Percentiles rank a stretch among this genome's conserved stretches.
These are phyloP conservation scores for Guyanaporus albipodus DNA, from an alignment of 768 basidiomycete species.

Conservation along the genomic window DNA sequence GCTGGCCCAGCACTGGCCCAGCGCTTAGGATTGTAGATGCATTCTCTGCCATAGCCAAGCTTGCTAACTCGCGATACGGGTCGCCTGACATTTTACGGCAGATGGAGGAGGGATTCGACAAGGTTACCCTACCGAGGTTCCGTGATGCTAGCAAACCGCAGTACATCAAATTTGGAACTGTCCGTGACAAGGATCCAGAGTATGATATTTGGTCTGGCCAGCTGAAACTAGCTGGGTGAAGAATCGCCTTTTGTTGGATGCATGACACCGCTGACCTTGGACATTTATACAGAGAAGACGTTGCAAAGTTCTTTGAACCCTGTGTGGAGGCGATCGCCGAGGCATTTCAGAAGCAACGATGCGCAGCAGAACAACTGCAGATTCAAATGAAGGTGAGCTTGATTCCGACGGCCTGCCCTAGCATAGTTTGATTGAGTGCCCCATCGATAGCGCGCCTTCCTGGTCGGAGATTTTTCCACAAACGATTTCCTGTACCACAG, in stretches of 20 bases:
- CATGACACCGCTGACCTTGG: neutral
- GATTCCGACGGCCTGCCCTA: neutral
- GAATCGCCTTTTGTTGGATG: neutral
- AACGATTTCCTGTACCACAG: constrained; percentile 42
- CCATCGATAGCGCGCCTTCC: constrained; percentile 32
- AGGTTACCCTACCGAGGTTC: constrained; percentile 36
- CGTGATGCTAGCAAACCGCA: constrained; percentile 31
- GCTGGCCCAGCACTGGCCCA: too few species aligned
- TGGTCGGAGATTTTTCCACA: constrained; percentile 50
- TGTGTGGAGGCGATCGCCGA: constrained; percentile 34
- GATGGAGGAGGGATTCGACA: constrained; percentile 33
- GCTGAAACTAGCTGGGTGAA: constrained; percentile 36
- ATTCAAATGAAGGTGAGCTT: constrained; percentile 26
- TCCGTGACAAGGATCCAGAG: constrained; percentile 30
- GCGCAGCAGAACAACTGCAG: constrained; percentile 10
- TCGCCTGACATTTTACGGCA: constrained; percentile 25
- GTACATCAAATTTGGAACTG: constrained; percentile 38
- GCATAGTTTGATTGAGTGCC: neutral
- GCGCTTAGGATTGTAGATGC: too few species aligned
- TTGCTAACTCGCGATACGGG: constrained; percentile 25
- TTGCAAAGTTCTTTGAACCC: constrained; percentile 40
- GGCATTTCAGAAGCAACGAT: constrained; percentile 29
- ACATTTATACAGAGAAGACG: constrained; percentile 24
- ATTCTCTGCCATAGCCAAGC: constrained; percentile 12
- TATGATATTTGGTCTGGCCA: constrained; percentile 35